Evolutionary conservation across 345 rosid genomes (phyloP), one percentile per base, ranked within the genome.

Genomic region (Gynandropsis gynandra): DNA sequence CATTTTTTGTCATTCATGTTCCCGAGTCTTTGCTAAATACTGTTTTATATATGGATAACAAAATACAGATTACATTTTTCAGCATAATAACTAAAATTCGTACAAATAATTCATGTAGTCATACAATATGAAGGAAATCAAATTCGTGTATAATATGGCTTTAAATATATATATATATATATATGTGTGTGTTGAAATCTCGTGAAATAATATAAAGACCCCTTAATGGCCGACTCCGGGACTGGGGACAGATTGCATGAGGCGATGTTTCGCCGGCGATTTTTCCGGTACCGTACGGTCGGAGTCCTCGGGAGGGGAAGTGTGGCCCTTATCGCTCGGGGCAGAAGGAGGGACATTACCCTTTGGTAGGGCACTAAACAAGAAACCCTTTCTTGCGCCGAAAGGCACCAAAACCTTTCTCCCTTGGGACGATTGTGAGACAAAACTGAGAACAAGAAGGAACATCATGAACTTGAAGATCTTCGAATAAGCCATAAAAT

Each of bases 151-250:
- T n/a, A n/a, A n/a, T n/a, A n/a, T n/a, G n/a, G n/a, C n/a, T n/a
- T n/a, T n/a, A 24, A 2, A 24, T 24, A 24, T 24, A 24, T 24
- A 24, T 24, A 24, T 24, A 24, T 24, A 24, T 5, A 24, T 24
- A 24, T 24, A 24, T 24, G 29, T 24, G n/a, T n/a, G n/a, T n/a
- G n/a, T n/a, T n/a, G n/a, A n/a, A n/a, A n/a, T n/a, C n/a, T n/a
- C n/a, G n/a, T n/a, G n/a, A n/a, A n/a, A n/a, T n/a, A n/a, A n/a
- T n/a, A n/a, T n/a, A n/a, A n/a, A n/a, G n/a, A n/a, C n/a, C n/a
- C n/a, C n/a, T n/a, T 63, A 70, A 45, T 76, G 74, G 42, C 82
- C 77, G 27, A 69, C 74, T 39, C 79, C 79, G 2, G 82, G 82
- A 60, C 82, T 77, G 3, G 82, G 82, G 35, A 72, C 71, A 0